A percentile compares a stretch with the other conserved stretches of the same genome.
phyloP scores from a whole-genome alignment of 176 grass and related monocot genomes.

The Avena eriantha region DNA sequence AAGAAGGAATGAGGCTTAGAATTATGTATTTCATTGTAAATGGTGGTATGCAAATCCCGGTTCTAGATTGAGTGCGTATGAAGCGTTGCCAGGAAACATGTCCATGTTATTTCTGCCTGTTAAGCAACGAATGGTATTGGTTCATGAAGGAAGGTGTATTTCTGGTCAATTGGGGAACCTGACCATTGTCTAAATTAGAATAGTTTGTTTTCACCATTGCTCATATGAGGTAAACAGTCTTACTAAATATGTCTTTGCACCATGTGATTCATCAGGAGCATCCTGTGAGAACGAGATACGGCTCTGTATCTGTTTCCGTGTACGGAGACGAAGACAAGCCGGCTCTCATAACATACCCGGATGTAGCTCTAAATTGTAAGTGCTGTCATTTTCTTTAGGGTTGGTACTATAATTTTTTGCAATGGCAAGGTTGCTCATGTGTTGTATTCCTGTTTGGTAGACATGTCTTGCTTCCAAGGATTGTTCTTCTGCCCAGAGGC shows the following conservation, averaged over 20 bases:
- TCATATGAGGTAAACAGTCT: background rate
- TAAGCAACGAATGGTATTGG: background rate
- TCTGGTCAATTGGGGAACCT: constrained; percentile 10
- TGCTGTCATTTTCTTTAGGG: background rate
- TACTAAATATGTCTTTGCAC: constrained; percentile 7
- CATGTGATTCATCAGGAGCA: constrained; percentile 66
- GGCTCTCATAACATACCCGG: constrained; percentile 77
- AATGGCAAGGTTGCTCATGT: constrained; percentile 17
- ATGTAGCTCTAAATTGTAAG: constrained; percentile 82
- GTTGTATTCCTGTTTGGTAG: constrained; percentile 48
- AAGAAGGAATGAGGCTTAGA: background rate
- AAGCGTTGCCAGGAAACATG: background rate
- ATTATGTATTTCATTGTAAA: background rate
- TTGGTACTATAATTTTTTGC: constrained; percentile 7
- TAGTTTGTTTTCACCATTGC: background rate
- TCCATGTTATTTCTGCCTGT: background rate
- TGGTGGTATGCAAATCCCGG: background rate
- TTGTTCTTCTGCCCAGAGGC: constrained; percentile 98
- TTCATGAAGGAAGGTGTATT: background rate
- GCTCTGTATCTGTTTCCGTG: constrained; percentile 67
- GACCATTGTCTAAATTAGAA: constrained; percentile 2
- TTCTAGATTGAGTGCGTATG: background rate
- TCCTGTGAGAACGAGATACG: constrained; percentile 68
- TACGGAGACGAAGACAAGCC: constrained; percentile 85
- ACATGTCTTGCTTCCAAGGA: constrained; percentile 99